A percentile compares a stretch with the other conserved stretches of the same genome.
Conservation (phyloP, 192 early-diverging fungal species). For the Coemansia brasiliensis region DNA sequence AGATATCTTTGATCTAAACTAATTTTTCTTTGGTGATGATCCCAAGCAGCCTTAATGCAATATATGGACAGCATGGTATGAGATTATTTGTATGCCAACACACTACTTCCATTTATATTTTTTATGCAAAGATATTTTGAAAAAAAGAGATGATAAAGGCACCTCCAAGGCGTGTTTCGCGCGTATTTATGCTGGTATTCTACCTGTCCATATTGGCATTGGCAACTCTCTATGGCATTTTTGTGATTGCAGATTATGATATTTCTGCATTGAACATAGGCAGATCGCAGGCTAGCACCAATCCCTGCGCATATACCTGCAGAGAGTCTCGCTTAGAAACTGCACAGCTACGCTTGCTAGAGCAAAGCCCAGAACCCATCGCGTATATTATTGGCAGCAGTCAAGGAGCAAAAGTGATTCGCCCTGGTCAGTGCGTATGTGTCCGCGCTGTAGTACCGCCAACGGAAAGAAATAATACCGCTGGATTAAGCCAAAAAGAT, state of each 20-base stretch:
- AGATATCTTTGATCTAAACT: conserved; percentile 1
- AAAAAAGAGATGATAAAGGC: too few species aligned
- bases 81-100: too few species aligned
- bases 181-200: neutral
- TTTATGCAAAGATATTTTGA: too few species aligned
- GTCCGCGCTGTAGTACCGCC: conserved; percentile 21
- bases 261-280: neutral
- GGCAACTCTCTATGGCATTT: conserved; percentile 8
- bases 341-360: neutral
- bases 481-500: neutral
- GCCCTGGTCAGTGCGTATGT: conserved; percentile 29
- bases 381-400: conserved; percentile 19
- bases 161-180: neutral
- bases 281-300: neutral
- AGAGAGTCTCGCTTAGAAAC: neutral
- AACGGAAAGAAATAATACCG: too few species aligned
- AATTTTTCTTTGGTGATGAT: neutral
- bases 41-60: too few species aligned
- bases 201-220: neutral
- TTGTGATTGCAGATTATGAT: conserved; percentile 1
- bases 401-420: conserved; percentile 2
- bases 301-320: conserved; percentile 12
- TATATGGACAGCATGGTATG: too few species aligned
- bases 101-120: neutral
- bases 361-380: neutral